A percentile compares a stretch with the other conserved stretches of the same genome.
These are phyloP conservation scores for Fusarium temperatum DNA, from an alignment of 2,329 filamentous ascomycete genomes.

Conservation along the genomic window DNA sequence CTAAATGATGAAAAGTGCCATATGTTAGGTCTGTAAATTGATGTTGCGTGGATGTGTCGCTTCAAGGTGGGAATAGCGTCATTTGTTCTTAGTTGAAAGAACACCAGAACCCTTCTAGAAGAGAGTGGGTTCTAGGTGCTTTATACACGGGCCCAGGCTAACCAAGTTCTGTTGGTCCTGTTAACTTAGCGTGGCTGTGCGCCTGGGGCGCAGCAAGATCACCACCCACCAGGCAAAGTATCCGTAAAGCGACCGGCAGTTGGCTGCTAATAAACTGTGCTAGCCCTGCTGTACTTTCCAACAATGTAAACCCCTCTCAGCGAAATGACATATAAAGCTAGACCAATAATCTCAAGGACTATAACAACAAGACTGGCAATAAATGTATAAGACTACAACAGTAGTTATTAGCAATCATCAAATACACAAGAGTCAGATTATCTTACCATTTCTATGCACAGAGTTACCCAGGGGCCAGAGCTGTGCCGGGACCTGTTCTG, in stretches of 20 bases:
- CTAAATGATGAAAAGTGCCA: too few relatives aligned
- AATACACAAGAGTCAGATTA: fast-evolving
- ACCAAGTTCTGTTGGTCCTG: not conserved
- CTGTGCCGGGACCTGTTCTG: not conserved
- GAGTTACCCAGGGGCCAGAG: not conserved
- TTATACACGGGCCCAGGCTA: not conserved
- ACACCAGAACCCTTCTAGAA: not conserved
- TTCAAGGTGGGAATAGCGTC: not conserved
- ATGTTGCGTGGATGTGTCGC: not conserved
- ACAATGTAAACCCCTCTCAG: not conserved
- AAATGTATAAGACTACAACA: not conserved
- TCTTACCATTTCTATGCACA: conserved; percentile 8
- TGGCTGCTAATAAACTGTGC: not conserved
- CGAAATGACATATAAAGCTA: not conserved
- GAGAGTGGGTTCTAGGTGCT: not conserved
- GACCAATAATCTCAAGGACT: not conserved
- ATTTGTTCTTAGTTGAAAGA: not conserved
- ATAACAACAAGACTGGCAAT: not conserved
- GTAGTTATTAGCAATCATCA: not conserved
- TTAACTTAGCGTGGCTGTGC: not conserved
- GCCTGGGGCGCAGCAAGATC: not conserved
- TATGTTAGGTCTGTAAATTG: not conserved
- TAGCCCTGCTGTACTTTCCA: conserved; percentile 7
- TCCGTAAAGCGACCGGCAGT: not conserved
- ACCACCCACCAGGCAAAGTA: not conserved